Evolutionary conservation across 2,329 filamentous ascomycete genomes (phyloP).

Genomic region (Neofusicoccum kwambonambiense): DNA sequence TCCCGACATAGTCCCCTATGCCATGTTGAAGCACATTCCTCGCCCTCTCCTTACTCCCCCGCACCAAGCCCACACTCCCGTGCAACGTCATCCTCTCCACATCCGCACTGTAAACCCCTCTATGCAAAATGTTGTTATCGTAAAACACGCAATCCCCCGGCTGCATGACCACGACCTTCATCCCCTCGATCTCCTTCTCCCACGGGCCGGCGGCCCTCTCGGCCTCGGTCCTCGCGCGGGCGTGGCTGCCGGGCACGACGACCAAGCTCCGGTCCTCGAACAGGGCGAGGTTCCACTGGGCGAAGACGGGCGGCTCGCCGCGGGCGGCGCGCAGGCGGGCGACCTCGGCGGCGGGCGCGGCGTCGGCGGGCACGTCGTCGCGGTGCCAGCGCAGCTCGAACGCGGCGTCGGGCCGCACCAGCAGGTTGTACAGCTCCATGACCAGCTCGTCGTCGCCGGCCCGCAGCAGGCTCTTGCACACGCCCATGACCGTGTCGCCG

Average conservation of each 20-base stretch:
- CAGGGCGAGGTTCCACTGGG: slow-evolving; percentile 85
- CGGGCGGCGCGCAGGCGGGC: slow-evolving; percentile 46
- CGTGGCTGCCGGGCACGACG: slow-evolving; percentile 75
- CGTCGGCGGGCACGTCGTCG: slow-evolving; percentile 73
- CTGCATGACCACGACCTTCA: slow-evolving; percentile 64
- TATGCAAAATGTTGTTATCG: slow-evolving; percentile 82
- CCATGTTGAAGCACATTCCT: slow-evolving; percentile 76
- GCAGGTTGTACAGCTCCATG: slow-evolving; percentile 86
- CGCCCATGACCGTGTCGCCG: slow-evolving; percentile 45
- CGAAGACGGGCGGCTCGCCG: slow-evolving; percentile 63
- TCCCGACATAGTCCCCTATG: slow-evolving; percentile 63
- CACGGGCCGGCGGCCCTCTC: slow-evolving; percentile 70
- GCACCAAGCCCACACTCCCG: slow-evolving; percentile 65
- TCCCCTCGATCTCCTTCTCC: slow-evolving; percentile 59
- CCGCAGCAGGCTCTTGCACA: slow-evolving; percentile 55
- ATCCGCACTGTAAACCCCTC: slow-evolving; percentile 61
- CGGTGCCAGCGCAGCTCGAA: slow-evolving; percentile 83
- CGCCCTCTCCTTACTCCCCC: slow-evolving; percentile 57
- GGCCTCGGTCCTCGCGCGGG: slow-evolving; percentile 64
- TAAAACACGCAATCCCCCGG: slow-evolving; percentile 84
- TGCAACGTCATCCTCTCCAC: slow-evolving; percentile 70
- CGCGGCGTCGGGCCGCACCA: slow-evolving; percentile 67
- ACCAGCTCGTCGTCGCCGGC: slow-evolving; percentile 60
- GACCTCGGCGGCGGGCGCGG: slow-evolving; percentile 65
- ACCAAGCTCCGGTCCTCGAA: slow-evolving; percentile 70